These are phyloP conservation scores for Colletotrichum sp. DNA, from an alignment of 2,329 filamentous ascomycete genomes.

Conservation along the genomic window DNA sequence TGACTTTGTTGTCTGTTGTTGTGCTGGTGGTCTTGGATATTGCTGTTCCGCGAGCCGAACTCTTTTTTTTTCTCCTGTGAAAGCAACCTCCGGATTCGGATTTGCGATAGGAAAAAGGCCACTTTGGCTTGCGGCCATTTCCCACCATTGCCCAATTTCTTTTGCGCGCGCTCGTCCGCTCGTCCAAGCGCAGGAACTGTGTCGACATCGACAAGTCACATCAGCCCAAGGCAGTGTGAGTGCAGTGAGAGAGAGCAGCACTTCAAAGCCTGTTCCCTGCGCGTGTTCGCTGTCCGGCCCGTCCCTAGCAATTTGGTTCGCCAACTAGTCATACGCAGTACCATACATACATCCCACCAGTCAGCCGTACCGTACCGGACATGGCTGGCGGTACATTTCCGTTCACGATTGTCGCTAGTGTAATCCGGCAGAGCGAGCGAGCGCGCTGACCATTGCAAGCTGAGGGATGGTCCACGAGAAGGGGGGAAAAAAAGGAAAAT, in stretches of 20 bases:
- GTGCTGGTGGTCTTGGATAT: background rate
- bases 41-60: background rate
- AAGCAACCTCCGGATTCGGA: background rate
- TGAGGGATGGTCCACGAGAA: background rate
- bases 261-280: slow-evolving; percentile 17
- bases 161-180: background rate
- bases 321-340: background rate
- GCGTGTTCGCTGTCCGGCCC: slow-evolving; percentile 16
- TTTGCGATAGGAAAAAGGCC: background rate
- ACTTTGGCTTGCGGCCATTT: background rate
- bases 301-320: slow-evolving; percentile 19
- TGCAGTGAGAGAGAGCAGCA: background rate
- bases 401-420: background rate
- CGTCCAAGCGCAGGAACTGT: background rate
- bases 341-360: background rate
- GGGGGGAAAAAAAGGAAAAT: background rate
- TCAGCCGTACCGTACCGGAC: background rate
- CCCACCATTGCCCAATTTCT: background rate
- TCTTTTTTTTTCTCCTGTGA: background rate
- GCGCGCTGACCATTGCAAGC: background rate
- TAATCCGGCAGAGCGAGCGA: background rate
- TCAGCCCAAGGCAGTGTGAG: background rate
- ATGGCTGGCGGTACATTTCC: background rate
- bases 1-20: background rate
- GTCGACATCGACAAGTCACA: background rate